phyloP scores from a whole-genome alignment of 331 rosid species.

The Phaseolus coccineus region DNA sequence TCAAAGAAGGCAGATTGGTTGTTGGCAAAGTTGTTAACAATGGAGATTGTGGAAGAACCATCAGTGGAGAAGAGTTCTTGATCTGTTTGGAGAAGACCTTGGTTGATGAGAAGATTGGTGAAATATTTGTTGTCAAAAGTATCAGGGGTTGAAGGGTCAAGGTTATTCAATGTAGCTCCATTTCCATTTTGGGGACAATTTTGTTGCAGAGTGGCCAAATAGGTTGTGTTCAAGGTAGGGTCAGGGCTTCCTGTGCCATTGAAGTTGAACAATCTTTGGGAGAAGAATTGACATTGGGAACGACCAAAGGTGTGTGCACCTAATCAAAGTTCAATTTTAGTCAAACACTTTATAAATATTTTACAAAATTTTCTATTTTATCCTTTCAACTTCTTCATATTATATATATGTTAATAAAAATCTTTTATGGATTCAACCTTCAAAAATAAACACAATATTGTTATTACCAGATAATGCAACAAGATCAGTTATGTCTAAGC shows the following conservation, averaged over 20 bases:
- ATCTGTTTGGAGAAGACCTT: constrained; percentile 73
- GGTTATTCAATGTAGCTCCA: constrained; percentile 55
- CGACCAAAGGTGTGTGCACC: constrained; percentile 89
- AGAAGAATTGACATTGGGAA: constrained; percentile 65
- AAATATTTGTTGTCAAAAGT: constrained; percentile 76
- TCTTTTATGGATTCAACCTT: too few relatives aligned
- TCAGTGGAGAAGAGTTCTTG: constrained; percentile 68
- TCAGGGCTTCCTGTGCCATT: constrained; percentile 64
- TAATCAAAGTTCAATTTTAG: constrained; percentile 12
- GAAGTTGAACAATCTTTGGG: constrained; percentile 66
- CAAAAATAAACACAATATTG: too few relatives aligned
- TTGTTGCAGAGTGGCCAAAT: constrained; percentile 60
- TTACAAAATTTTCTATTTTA: too few relatives aligned
- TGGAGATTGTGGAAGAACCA: constrained; percentile 62
- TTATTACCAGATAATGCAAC: constrained; percentile 74
- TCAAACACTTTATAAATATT: background rate
- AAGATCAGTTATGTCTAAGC: constrained; percentile 65
- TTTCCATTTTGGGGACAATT: constrained; percentile 68
- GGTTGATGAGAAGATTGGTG: constrained; percentile 54
- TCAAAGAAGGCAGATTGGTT: constrained; percentile 66
- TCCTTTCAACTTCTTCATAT: too few relatives aligned
- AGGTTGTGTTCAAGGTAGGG: constrained; percentile 63
- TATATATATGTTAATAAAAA: too few relatives aligned
- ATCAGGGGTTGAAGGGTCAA: constrained; percentile 58
- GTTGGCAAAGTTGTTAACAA: constrained; percentile 67